These are phyloP conservation scores for Staphylotrichum tortipilum DNA, from an alignment of 495 filamentous ascomycete genomes.

Conservation along the genomic window DNA sequence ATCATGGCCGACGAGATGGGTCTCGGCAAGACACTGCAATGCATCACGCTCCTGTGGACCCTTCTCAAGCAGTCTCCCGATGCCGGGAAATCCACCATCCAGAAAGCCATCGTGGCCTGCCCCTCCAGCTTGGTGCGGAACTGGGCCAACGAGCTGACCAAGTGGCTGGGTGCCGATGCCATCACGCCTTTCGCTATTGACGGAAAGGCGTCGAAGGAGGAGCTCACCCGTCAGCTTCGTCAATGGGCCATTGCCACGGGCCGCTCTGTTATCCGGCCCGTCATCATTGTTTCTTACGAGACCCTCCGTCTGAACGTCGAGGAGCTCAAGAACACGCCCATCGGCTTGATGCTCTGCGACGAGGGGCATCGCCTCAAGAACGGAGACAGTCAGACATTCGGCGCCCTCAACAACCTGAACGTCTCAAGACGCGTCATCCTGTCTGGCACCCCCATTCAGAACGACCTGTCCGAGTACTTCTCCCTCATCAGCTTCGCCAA, in stretches of 20 bases:
- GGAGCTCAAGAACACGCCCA: constrained; percentile 75
- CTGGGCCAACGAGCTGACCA: constrained; percentile 91
- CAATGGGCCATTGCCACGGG: constrained; percentile 92
- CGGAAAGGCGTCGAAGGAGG: constrained; percentile 91
- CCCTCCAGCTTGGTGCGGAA: constrained; percentile 94
- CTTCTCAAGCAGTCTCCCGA: constrained; percentile 91
- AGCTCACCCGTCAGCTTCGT: constrained; percentile 76
- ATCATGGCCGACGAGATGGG: constrained; percentile 99
- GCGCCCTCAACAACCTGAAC: constrained; percentile 78
- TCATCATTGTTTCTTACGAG: constrained; percentile 99
- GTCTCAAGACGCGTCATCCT: constrained; percentile 89
- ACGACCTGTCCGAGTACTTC: constrained; percentile 96
- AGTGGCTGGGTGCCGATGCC: constrained; percentile 91
- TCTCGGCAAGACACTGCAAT: constrained; percentile 80
- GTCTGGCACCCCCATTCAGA: constrained; percentile 95
- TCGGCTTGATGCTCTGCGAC: constrained; percentile 93
- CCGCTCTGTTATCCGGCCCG: constrained; percentile 80
- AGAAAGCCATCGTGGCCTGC: constrained; percentile 98
- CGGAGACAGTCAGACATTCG: constrained; percentile 90
- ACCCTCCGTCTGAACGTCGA: constrained; percentile 85
- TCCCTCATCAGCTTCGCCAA: constrained; percentile 95
- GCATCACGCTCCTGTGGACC: constrained; percentile 79
- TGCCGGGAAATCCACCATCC: constrained; percentile 84
- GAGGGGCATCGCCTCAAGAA: constrained; percentile 99
- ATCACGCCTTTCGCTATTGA: constrained; percentile 94